A percentile compares a stretch with the other conserved stretches of the same genome.
Evolutionary conservation across 768 basidiomycete genomes (phyloP).

Genomic region (Hydnomerulius pinastri): DNA sequence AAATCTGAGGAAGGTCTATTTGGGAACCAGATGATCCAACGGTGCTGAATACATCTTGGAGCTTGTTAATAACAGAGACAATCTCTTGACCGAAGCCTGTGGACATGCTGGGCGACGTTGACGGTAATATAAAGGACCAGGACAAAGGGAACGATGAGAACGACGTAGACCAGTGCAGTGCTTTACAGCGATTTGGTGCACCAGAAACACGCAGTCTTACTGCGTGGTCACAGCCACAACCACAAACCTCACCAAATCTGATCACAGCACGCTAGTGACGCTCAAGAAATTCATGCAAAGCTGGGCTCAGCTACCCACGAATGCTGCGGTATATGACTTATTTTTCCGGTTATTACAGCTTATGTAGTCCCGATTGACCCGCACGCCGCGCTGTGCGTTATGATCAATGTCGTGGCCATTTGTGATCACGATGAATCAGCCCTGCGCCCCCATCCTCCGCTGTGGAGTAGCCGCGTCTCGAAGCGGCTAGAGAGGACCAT

Average conservation of each 20-base stretch:
- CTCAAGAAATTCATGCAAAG: not conserved
- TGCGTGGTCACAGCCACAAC: constrained; percentile 29
- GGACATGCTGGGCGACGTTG: constrained; percentile 37
- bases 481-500: too few species aligned
- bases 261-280: too few species aligned
- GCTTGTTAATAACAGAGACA: constrained; percentile 80
- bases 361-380: too few species aligned
- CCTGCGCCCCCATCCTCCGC: too few species aligned
- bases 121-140: constrained; percentile 14
- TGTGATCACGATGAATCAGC: too few species aligned
- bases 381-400: too few species aligned
- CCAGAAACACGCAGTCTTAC: constrained; percentile 22
- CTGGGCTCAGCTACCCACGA: too few species aligned
- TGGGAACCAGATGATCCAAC: constrained; percentile 75
- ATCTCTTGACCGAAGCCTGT: constrained; percentile 80
- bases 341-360: too few species aligned
- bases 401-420: too few species aligned
- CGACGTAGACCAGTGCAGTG: constrained; percentile 3
- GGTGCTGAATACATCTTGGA: constrained; percentile 87
- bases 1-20: constrained; percentile 92
- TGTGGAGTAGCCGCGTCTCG: too few species aligned
- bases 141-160: constrained; percentile 14
- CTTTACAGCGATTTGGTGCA: constrained; percentile 4
- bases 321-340: too few species aligned
- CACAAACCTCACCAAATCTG: constrained; percentile 4